Evolutionary conservation across 805 yeast genomes (phyloP), one percentile per base, ranked within the genome.

Genomic region (Myxozyma neglecta): DNA sequence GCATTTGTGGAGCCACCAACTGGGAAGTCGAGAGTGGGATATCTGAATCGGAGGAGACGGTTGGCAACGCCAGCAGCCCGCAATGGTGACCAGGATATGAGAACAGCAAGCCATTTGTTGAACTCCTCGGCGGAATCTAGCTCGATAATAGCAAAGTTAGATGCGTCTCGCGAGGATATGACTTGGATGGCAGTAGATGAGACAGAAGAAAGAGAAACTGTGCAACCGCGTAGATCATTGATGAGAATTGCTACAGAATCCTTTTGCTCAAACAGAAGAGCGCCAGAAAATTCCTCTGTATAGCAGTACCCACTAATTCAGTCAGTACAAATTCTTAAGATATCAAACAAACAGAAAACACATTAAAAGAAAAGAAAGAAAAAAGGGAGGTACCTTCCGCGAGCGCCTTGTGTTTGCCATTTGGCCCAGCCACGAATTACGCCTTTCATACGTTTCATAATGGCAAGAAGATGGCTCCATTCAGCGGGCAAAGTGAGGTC

Each of bases 251-350:
- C 10, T 10, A 42, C 45, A 10, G 56, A 44, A 29, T 57, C 58
- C 14, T 42, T 46, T 24, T 58, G 53, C 24, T 62, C 63, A 46
- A 50, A 56, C 6, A 61, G 50, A 1, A 64, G 57, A 3, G 66
- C 66, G 20, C 67, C 67, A 4, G 66, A 62, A 24, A 62, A 60
- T 20, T 60, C 65, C 29, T 64, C 67, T 7, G 56, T 64, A 39
- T 58, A 59, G 49, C 67, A 64, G 34, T 39, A 59, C 6, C 66
- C 66, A 35, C 64, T 56, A 52, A 11, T 14, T 14, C 6, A 14
- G 36, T 46, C 20, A 52, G 46, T 1, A 34, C 3, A 13, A 16
- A 39, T 35, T 14, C 9, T 34, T 6, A 16, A 39, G 24, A 48
- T 34, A 39, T 14, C 7, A 9, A 48, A 24, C 2, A 32, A 47